Percentiles rank a stretch among this genome's conserved stretches.
Evolutionary conservation across 1,284 basidiomycete genomes (phyloP).

Genomic region (Apiotrichum akiyoshidainum): DNA sequence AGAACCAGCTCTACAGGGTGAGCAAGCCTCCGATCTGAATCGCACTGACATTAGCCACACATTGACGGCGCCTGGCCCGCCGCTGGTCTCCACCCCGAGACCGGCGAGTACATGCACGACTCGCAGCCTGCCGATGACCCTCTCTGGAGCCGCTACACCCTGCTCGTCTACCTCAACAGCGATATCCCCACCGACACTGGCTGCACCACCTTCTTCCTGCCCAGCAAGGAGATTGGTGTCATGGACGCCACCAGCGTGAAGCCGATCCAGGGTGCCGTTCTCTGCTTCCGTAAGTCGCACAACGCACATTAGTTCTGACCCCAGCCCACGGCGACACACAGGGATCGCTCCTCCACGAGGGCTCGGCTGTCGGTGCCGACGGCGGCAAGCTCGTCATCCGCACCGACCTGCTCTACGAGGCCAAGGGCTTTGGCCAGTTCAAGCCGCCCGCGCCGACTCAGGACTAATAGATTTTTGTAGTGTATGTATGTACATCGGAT

Average conservation of each 20-base stretch:
- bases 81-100: slow-evolving; percentile 53
- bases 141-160: slow-evolving; percentile 55
- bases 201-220: slow-evolving; percentile 59
- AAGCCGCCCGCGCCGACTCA: slow-evolving; percentile 31
- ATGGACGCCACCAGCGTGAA: slow-evolving; percentile 56
- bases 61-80: slow-evolving; percentile 61
- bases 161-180: slow-evolving; percentile 59
- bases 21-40: slow-evolving; percentile 24
- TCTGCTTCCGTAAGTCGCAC: slow-evolving; percentile 57
- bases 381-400: slow-evolving; percentile 51
- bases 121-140: slow-evolving; percentile 46
- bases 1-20: slow-evolving; percentile 56
- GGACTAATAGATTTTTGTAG: not conserved
- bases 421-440: slow-evolving; percentile 49
- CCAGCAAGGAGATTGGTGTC: slow-evolving; percentile 50
- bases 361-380: slow-evolving; percentile 45
- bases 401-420: slow-evolving; percentile 51
- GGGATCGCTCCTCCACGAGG: slow-evolving; percentile 50
- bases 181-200: slow-evolving; percentile 53
- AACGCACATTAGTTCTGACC: slow-evolving; percentile 17
- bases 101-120: slow-evolving; percentile 58
- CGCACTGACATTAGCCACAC: slow-evolving; percentile 44
- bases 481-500: no score
- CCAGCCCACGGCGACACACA: slow-evolving; percentile 49
- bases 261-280: slow-evolving; percentile 56